Conservation (phyloP, 2,329 filamentous ascomycete species). For the Pseudogymnoascus destructans region DNA sequence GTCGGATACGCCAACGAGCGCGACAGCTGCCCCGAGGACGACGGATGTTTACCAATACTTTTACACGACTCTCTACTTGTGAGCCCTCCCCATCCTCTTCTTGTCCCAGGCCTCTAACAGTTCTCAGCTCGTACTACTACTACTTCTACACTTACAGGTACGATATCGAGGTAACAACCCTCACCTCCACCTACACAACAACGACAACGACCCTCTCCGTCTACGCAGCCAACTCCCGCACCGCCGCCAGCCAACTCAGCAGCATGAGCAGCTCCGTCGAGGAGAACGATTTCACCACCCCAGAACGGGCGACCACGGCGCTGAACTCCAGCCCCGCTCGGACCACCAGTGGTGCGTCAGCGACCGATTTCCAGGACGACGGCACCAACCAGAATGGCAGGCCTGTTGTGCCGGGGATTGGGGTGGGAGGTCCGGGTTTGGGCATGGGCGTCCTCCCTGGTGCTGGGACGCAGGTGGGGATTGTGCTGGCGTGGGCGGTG, state of each 20-base stretch:
- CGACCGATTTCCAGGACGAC: neutral
- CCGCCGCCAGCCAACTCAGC: neutral
- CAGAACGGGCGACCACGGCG: neutral
- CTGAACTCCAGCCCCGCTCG: neutral
- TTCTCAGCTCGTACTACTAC: neutral
- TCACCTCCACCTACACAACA: neutral
- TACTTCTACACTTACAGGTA: neutral
- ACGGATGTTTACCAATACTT: neutral
- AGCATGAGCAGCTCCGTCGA: neutral
- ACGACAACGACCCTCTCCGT: neutral
- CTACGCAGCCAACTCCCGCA: neutral
- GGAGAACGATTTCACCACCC: neutral
- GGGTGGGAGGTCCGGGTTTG: neutral
- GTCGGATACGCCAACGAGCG: neutral
- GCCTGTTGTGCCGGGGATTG: neutral
- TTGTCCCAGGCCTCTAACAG: neutral
- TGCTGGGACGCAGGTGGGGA: neutral
- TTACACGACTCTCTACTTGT: neutral
- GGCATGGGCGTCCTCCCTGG: neutral
- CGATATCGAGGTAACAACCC: neutral
- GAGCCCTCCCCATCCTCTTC: neutral
- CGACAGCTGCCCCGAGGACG: neutral
- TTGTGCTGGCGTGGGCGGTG: neutral
- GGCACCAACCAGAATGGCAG: neutral
- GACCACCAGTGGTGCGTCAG: neutral